Evolutionary conservation across 768 basidiomycete genomes (phyloP), one percentile per base, ranked within the genome.

Genomic region (Dentipellis fragilis): DNA sequence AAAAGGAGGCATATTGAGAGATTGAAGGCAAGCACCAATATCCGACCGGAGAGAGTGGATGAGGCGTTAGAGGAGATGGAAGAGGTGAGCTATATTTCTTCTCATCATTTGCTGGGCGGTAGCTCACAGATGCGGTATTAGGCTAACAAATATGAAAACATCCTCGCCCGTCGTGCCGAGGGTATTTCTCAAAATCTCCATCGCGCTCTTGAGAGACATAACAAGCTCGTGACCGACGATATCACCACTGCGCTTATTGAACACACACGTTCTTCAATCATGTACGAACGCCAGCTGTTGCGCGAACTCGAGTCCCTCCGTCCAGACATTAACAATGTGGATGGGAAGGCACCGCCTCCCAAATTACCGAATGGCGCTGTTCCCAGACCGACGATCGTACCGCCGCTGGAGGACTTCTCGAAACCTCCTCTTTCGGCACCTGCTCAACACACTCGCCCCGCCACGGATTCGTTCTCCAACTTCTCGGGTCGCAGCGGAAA

Each of bases 131-230:
- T 35, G 1, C 7, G n/a, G 35, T 57, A 46, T 9, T 62, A 98
- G 92, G 95, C 96, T 8, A 85, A 86, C 63, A 88, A 89, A 64
- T 89, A 93, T 58, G 95, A 99, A 65, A 81, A 87, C 66, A 77
- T 83, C 8, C 80, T 98, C 22, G 84, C 87, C 3, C 81, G 80
- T 51, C 85, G 92, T n/a, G 87, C 94, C 2, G 80, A 91, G 51
- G 92, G 92, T 47, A 97, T 99, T 54, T 97, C 95, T 1, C 84
- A 90, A 62, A 94, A 97, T 63, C 76, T 99, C 16, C 93, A 96
- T 63, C 81, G 80, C 50, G 87, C 94, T 2, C 78, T 99, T 29
- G 80, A 85, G 38, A 81, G 81, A 0, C 93, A 99, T 69, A 90
- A 88, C 57, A 80, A 82, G 49, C 80, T 87, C 59, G 89, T 93